Evolutionary conservation across 306 rosid genomes (phyloP), one percentile per base, ranked within the genome.

Genomic region (Rosa multiflora): DNA sequence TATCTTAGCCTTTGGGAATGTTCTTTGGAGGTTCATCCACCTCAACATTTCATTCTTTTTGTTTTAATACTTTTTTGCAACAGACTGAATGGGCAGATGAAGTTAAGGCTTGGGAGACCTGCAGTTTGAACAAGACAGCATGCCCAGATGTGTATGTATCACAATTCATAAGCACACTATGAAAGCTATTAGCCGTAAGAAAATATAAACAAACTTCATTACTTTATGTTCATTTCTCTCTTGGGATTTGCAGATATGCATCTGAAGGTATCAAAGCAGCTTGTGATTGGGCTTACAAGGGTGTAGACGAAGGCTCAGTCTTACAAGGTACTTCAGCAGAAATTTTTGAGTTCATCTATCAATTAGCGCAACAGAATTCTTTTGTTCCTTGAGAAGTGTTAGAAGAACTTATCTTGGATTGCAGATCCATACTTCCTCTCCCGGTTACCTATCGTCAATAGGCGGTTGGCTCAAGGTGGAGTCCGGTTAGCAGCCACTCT

Each of bases 401-500:
- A 10, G 6, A 37, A 53, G 11, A 53, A 14, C 7, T 51, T 21
- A 2, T 37, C 48, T 17, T 67, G 44, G 40, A 46, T 20, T 77
- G 83, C 90, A 94, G 98, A 90, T 89, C 85, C 84, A 20, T 94
- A 92, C 83, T 94, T 94, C 83, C 84, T 75, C 21, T 87, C 97
- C 53, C 97, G 97, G 26, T 67, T 55, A 42, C 97, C 97, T 3
- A 78, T 81, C 23, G 90, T 94, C 42, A 83, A 88, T 42, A 39
- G 72, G 83, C 83, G 97, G 52, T 78, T 92, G 74, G 97, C 97
- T 37, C 97, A 94, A 87, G 98, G 88, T 21, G 97, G 93, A 77
- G 97, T 92, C 75, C 91, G 98, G 61, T 85, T 94, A 87, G 97
- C 97, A 44, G 94, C 97, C 46, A 76, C 84, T 26, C 94, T 92